Evolutionary conservation across 768 basidiomycete species (phyloP).

Genomic region (Boletus subcaerulescens): DNA sequence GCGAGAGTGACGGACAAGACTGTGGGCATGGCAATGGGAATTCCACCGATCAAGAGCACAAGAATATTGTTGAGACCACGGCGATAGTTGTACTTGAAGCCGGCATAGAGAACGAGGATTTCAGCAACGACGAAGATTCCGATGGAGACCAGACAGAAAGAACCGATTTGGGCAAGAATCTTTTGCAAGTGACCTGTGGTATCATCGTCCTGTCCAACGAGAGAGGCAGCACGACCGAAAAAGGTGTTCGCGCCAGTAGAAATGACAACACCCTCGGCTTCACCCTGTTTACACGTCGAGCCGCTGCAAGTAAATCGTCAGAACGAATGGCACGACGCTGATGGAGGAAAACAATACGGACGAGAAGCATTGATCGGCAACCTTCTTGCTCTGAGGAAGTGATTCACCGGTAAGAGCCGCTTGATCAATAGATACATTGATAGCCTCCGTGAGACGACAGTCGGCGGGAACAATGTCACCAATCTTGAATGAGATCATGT

Average conservation of each 20-base stretch:
- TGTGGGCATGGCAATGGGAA: slow-evolving; percentile 99
- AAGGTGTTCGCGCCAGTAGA: slow-evolving; percentile 98
- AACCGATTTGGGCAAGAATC: slow-evolving; percentile 96
- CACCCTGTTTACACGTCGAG: slow-evolving; percentile 98
- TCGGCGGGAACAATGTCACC: slow-evolving; percentile 98
- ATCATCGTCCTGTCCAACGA: slow-evolving; percentile 97
- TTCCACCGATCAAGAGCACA: slow-evolving; percentile 98
- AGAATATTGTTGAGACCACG: slow-evolving; percentile 96
- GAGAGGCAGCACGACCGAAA: slow-evolving; percentile 97
- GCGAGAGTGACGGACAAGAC: slow-evolving; percentile 97
- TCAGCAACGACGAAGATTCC: slow-evolving; percentile 95
- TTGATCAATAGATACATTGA: slow-evolving; percentile 98
- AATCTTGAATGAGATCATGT: slow-evolving; percentile 97
- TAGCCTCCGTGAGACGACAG: slow-evolving; percentile 92
- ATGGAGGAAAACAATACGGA: slow-evolving; percentile 40
- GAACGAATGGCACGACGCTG: background rate
- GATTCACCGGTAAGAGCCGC: slow-evolving; percentile 98
- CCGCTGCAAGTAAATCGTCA: slow-evolving; percentile 47
- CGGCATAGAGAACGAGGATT: slow-evolving; percentile 90
- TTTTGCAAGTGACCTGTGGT: slow-evolving; percentile 98
- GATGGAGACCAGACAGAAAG: slow-evolving; percentile 95
- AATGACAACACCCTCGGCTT: slow-evolving; percentile 98
- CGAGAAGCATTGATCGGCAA: slow-evolving; percentile 98
- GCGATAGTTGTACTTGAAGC: slow-evolving; percentile 88
- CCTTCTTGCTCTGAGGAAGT: slow-evolving; percentile 88